phyloP scores from a whole-genome alignment of 495 filamentous ascomycete genomes.

The Talaromyces liani region DNA sequence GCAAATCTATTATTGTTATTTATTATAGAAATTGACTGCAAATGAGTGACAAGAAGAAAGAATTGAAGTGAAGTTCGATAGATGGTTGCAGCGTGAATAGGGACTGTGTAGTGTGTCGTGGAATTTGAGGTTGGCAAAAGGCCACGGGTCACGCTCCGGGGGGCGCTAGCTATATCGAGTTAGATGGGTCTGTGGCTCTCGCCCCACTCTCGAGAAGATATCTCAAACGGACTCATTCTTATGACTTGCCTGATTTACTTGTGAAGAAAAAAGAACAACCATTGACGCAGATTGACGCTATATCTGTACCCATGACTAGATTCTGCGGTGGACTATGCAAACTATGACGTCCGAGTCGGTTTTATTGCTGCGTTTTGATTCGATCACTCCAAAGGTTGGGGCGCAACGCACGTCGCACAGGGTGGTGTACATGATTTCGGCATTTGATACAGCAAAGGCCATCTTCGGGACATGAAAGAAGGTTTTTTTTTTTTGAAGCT shows the following conservation, averaged over 20 bases:
- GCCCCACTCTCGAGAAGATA: neutral
- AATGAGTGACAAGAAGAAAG: slow-evolving; percentile 1
- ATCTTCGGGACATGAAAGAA: no score
- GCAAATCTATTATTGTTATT: neutral
- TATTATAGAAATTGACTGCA: neutral
- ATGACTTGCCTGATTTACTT: neutral
- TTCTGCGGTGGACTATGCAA: neutral
- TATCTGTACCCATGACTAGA: no score
- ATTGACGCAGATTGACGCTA: no score
- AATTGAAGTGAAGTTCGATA: neutral
- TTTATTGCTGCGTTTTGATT: neutral
- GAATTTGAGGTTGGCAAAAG: slow-evolving; percentile 6
- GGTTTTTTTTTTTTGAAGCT: neutral
- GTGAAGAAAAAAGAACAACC: no score
- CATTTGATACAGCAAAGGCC: neutral
- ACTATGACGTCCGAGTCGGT: neutral
- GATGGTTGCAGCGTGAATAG: neutral
- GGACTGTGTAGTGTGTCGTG: neutral
- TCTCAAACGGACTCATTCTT: neutral
- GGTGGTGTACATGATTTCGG: neutral
- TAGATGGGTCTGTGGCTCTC: neutral
- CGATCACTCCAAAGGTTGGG: neutral
- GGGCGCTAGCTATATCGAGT: neutral
- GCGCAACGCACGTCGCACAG: no score
- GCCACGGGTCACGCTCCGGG: slow-evolving; percentile 7